Percentiles rank a stretch among this genome's conserved stretches.
Conservation (phyloP, 129 eudicot genomes). For the Logfia minima region DNA sequence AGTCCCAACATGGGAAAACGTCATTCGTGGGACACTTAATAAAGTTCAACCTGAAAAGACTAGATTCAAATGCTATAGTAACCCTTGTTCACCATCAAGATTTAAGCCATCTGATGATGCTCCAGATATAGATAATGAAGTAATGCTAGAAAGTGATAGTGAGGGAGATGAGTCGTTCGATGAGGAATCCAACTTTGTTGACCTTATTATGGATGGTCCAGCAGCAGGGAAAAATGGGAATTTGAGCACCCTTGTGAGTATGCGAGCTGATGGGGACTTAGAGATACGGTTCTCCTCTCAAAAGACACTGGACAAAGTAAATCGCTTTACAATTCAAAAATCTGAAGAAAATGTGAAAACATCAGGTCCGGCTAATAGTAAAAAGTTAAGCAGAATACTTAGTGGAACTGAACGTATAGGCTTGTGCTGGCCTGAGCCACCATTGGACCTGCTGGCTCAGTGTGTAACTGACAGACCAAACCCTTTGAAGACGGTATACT, state of each 20-base stretch:
- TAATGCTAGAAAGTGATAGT: constrained; percentile 71
- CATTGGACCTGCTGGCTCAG: constrained; percentile 67
- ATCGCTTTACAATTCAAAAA: constrained; percentile 48
- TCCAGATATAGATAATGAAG: constrained; percentile 71
- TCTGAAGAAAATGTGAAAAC: constrained; percentile 6
- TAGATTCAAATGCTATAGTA: constrained; percentile 71
- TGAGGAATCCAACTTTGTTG: constrained; percentile 54
- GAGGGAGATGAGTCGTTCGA: constrained; percentile 69
- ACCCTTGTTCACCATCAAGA: constrained; percentile 91
- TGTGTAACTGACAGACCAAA: constrained; percentile 57
- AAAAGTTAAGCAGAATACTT: constrained; percentile 47
- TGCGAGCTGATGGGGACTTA: constrained; percentile 28
- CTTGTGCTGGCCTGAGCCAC: constrained; percentile 93
- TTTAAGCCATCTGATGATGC: constrained; percentile 73
- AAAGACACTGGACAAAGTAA: constrained; percentile 55
- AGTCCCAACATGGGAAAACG: constrained; percentile 72
- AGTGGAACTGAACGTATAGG: constrained; percentile 85
- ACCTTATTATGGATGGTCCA: constrained; percentile 34
- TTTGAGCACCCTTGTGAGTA: neutral
- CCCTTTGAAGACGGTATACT: constrained; percentile 49
- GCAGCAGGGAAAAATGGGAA: constrained; percentile 2
- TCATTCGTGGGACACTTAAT: constrained; percentile 75
- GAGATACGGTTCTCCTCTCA: constrained; percentile 52
- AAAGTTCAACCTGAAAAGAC: constrained; percentile 44
- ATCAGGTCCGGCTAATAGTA: constrained; percentile 17